phyloP scores from a whole-genome alignment of 2,329 filamentous ascomycete species.

The Colletotrichum sp. region DNA sequence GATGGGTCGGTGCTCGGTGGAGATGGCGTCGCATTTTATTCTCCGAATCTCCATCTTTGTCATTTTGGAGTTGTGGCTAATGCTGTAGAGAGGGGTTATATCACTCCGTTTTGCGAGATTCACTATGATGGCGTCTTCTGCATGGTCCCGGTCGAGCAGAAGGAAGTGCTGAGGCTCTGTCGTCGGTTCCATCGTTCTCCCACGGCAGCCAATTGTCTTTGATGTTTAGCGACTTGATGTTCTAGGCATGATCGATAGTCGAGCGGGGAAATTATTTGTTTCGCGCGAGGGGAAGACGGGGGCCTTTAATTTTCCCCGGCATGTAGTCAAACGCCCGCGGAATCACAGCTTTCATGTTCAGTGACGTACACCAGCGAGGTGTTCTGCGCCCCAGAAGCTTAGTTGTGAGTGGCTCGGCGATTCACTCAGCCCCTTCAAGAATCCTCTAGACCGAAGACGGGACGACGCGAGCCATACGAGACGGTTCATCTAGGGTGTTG shows the following conservation, averaged over 20 bases:
- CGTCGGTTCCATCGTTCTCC: neutral
- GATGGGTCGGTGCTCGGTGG: neutral
- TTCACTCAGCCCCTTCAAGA: neutral
- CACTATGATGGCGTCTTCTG: neutral
- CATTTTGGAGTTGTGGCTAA: conserved; percentile 7
- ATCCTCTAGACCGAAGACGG: neutral
- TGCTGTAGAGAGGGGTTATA: neutral
- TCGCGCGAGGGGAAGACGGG: neutral
- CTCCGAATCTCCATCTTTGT: conserved; percentile 13
- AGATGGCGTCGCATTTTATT: neutral
- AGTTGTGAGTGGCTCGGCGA: neutral
- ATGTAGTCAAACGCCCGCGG: neutral
- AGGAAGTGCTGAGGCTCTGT: neutral
- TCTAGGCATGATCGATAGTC: neutral
- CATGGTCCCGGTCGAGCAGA: neutral
- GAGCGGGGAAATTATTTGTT: accelerated
- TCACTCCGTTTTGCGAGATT: neutral
- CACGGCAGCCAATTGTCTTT: neutral
- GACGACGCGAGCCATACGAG: conserved; percentile 4
- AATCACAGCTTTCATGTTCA: neutral
- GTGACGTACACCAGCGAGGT: neutral
- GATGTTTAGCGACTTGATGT: neutral
- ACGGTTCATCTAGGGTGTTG: neutral
- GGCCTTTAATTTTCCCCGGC: neutral
- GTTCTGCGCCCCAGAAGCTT: neutral